Conservation (phyloP, 306 rosid genomes). For the Prunus fruticosa region DNA sequence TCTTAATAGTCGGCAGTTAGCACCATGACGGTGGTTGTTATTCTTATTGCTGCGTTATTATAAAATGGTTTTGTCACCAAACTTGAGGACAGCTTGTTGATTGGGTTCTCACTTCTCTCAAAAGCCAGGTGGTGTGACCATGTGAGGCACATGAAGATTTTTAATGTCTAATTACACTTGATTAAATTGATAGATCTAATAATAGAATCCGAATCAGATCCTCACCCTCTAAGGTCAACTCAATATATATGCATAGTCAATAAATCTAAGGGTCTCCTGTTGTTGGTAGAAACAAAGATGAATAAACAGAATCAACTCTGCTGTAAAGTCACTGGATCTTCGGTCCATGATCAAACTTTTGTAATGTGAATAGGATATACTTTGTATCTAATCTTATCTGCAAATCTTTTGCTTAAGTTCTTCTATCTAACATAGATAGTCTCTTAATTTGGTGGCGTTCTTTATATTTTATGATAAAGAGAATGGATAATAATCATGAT, state of each 20-base stretch:
- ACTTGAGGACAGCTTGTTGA: slow-evolving; percentile 4
- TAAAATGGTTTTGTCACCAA: not conserved
- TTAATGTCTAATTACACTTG: slow-evolving; percentile 18
- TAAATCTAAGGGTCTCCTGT: not conserved
- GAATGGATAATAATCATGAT: not conserved
- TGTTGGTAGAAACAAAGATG: slow-evolving; percentile 1
- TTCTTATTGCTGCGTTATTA: not conserved
- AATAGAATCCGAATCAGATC: slow-evolving; percentile 31
- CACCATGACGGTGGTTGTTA: not conserved
- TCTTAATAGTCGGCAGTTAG: not conserved
- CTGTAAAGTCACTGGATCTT: not conserved
- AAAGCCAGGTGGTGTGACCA: slow-evolving; percentile 12
- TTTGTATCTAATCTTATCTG: not conserved
- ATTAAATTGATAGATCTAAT: slow-evolving; percentile 22
- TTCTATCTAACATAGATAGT: not conserved
- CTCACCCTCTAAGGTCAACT: not conserved
- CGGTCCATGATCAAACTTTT: not conserved
- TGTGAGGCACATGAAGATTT: slow-evolving; percentile 32
- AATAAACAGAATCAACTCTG: not conserved
- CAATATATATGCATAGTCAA: not conserved
- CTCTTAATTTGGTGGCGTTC: slow-evolving; percentile 1
- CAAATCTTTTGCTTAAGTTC: not conserved
- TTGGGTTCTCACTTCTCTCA: slow-evolving; percentile 2
- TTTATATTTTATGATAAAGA: not conserved
- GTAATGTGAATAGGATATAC: not conserved